Evolutionary conservation across 2,329 filamentous ascomycete species (phyloP).

Genomic region (Claviceps arundinis): DNA sequence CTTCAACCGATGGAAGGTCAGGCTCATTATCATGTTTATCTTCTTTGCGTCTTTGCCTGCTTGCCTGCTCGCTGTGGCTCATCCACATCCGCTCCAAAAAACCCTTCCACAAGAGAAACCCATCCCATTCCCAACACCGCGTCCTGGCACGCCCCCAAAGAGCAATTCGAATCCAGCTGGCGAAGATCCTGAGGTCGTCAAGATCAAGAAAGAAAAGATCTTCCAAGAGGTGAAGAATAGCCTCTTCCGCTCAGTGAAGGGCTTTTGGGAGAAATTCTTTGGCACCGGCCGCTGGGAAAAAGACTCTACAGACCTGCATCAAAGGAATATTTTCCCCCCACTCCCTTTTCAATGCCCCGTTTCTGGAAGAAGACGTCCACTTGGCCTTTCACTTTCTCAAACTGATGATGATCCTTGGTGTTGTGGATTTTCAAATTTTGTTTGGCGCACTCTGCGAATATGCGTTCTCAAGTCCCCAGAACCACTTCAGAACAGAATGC

Average conservation of each 20-base stretch:
- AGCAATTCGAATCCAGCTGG: no score
- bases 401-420: slow-evolving; percentile 9
- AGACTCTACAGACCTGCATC: background rate
- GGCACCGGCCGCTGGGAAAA: slow-evolving; percentile 4
- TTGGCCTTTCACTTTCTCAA: slow-evolving; percentile 10
- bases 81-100: slow-evolving; percentile 2
- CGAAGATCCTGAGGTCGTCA: no score
- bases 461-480: slow-evolving; percentile 3
- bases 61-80: background rate
- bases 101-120: background rate
- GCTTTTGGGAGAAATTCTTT: slow-evolving; percentile 9
- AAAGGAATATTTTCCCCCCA: background rate
- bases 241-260: slow-evolving; percentile 4
- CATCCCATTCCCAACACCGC: slow-evolving; percentile 7
- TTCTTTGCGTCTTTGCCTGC: no score
- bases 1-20: no score
- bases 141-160: background rate
- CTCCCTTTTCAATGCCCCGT: slow-evolving; percentile 10
- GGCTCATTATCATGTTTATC: no score
- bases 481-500: slow-evolving; percentile 2
- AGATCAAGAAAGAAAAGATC: no score
- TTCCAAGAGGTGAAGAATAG: no score
- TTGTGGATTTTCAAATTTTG: slow-evolving; percentile 5
- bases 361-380: slow-evolving; percentile 12
- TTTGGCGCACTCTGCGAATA: slow-evolving; percentile 7